Evolutionary conservation across 345 rosid genomes (phyloP).

Genomic region (Anacardium occidentale): DNA sequence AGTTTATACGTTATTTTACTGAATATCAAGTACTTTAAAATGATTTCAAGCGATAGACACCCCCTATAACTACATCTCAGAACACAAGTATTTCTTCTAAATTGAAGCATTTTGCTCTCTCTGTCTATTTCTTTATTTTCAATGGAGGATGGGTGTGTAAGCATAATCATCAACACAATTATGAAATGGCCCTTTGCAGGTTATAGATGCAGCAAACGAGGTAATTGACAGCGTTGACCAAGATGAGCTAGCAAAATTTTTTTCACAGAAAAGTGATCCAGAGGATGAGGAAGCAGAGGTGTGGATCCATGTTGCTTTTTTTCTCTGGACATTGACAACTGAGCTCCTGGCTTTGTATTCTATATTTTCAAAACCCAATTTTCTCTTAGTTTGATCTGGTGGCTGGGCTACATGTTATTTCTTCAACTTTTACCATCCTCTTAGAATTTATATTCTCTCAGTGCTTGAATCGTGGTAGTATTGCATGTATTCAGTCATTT

Average conservation of each 20-base stretch:
- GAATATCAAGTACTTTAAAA: no score
- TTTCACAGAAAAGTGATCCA: conserved; percentile 71
- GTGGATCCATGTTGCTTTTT: conserved; percentile 12
- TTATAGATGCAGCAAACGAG: conserved; percentile 74
- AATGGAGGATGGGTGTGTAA: neutral
- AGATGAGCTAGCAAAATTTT: conserved; percentile 74
- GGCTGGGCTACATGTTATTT: neutral
- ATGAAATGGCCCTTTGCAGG: conserved; percentile 43
- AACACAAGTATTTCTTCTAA: no score
- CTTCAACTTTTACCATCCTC: neutral
- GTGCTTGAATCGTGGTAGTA: neutral
- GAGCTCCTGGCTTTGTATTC: neutral
- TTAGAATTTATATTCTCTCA: neutral
- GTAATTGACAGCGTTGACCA: conserved; percentile 69
- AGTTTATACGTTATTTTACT: no score
- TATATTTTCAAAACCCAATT: neutral
- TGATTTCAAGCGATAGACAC: no score
- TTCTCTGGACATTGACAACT: neutral
- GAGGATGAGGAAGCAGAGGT: conserved; percentile 96
- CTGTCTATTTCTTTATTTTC: neutral
- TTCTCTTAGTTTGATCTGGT: neutral
- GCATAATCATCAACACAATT: neutral
- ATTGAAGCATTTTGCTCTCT: no score
- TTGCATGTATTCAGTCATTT: neutral
- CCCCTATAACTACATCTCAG: no score